phyloP scores from a whole-genome alignment of 768 basidiomycete genomes.

The Phaeotremella fagi region DNA sequence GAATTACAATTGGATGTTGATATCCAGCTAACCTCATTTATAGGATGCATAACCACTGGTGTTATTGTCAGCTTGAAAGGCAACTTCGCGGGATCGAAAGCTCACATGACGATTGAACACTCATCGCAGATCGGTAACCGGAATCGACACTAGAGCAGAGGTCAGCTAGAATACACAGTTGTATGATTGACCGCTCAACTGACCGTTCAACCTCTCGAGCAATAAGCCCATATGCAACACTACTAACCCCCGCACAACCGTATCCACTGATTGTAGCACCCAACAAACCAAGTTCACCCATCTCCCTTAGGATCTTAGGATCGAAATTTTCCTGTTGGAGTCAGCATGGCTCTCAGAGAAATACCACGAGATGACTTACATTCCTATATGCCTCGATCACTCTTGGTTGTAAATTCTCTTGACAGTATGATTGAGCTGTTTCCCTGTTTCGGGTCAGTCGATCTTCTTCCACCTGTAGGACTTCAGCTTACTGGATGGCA shows the following conservation, averaged over 20 bases:
- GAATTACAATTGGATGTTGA: background rate
- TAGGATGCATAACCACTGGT: conserved; percentile 80
- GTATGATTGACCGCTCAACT: background rate
- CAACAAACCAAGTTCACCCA: conserved; percentile 85
- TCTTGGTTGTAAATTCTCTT: conserved; percentile 81
- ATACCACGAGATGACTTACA: conserved; percentile 56
- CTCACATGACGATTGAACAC: conserved; percentile 75
- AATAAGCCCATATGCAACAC: conserved; percentile 89
- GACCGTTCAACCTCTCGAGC: conserved; percentile 89
- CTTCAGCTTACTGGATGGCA: conserved; percentile 65
- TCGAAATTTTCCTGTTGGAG: conserved; percentile 61
- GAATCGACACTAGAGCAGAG: conserved; percentile 70
- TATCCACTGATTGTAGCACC: conserved; percentile 91
- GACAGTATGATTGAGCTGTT: conserved; percentile 53
- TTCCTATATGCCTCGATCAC: conserved; percentile 83
- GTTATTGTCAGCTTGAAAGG: conserved; percentile 3
- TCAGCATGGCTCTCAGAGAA: background rate
- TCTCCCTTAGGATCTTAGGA: conserved; percentile 70
- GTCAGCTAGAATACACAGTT: background rate
- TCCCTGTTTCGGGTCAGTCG: conserved; percentile 54
- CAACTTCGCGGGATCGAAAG: background rate
- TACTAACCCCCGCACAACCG: conserved; percentile 85
- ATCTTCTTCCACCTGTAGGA: background rate
- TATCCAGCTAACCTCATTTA: conserved; percentile 37
- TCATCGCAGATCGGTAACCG: conserved; percentile 89